Base-by-base conservation (phyloP, 768 basidiomycete species). In the Daedaleopsis sinensis region DNA sequence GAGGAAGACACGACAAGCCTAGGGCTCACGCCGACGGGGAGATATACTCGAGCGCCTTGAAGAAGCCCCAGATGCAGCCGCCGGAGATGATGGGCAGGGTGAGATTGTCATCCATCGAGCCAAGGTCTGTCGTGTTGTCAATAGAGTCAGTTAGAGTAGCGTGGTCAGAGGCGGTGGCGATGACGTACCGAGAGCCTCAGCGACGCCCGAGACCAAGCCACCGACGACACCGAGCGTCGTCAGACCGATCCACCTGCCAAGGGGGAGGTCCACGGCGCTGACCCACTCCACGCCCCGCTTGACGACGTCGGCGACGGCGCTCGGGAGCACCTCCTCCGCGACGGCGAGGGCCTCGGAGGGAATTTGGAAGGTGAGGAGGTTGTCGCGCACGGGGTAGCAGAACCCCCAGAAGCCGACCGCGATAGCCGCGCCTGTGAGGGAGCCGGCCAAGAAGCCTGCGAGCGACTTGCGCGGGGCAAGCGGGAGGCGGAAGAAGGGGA, bases 61-160 rank as follows among this genome's bases (percentile, higher is more conserved):
- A 80, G 23, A 84, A 78, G 3, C 78, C 79, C 84, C 84, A 88
- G 35, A 88, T 71, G 65, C 84, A 80, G 2, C 85, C 90, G 3
- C 94, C 94, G 7, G 93, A 88, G 57, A 96, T 84, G 70, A 96
- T 87, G 5, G 95, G 95, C 24, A 97, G 76, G 9, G 93, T 96
- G 24, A 97, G 73, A 71, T 97, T 96, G 70, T 97, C 95, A 68
- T 97, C 95, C 42, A 94, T 71, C 0, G 82, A 83, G 18, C 93
- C 93, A 3, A 96, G 79, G 72, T 96, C 93, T 96, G 70, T 32
- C 51, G 21, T 18, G 48, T 8, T 10, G 23, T 46, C 38, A 23
- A 32, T 24, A 32, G 15, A 15, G 44, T 43, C 23, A 62, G 36
- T 32, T 52, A 57, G 57, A 65, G 62, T 16, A 44, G 54, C 49